phyloP scores from a whole-genome alignment of 306 rosid species.

The Gastrolobium villosum region DNA sequence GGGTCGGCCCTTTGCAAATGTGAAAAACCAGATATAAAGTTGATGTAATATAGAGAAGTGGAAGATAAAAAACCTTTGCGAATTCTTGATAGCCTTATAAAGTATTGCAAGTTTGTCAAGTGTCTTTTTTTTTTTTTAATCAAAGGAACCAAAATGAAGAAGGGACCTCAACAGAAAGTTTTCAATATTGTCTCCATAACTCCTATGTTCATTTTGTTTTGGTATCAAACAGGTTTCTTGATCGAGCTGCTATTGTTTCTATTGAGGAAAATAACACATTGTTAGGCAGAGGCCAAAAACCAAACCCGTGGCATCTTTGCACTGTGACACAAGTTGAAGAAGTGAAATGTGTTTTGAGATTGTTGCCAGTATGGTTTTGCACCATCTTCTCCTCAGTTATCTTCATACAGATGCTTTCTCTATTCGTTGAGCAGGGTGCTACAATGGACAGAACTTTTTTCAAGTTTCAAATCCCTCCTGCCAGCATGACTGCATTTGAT shows the following conservation, averaged over 20 bases:
- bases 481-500: constrained; percentile 72
- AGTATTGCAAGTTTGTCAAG: background rate
- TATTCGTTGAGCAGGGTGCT: constrained; percentile 70
- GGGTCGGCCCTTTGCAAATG: too few relatives aligned
- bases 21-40: background rate
- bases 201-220: background rate
- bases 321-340: constrained; percentile 71
- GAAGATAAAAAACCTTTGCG: background rate
- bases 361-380: constrained; percentile 67
- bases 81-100: background rate
- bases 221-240: constrained; percentile 57
- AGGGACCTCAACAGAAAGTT: background rate
- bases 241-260: constrained; percentile 59
- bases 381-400: constrained; percentile 69
- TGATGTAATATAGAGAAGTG: background rate
- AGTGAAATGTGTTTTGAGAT: constrained; percentile 62
- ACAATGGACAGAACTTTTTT: constrained; percentile 60
- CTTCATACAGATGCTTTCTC: constrained; percentile 70
- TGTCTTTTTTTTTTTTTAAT: background rate
- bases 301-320: constrained; percentile 67
- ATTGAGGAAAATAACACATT: constrained; percentile 41
- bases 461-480: constrained; percentile 65
- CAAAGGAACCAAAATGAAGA: background rate
- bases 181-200: background rate
- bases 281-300: constrained; percentile 46